phyloP scores from a whole-genome alignment of 2,329 filamentous ascomycete genomes.

The Tolypocladium pustulatum region DNA sequence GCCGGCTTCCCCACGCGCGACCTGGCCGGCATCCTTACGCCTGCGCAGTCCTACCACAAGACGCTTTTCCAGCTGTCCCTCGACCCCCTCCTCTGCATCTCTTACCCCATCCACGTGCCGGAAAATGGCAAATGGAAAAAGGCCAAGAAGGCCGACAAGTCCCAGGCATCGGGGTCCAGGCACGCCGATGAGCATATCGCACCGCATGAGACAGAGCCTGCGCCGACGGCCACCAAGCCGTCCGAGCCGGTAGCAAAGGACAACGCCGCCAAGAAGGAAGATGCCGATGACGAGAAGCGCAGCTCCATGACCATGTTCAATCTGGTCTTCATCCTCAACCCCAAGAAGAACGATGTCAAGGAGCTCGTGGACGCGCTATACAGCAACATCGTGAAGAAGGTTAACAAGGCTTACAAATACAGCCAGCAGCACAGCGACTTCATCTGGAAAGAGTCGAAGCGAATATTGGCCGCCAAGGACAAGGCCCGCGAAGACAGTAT shows the following conservation, averaged over 20 bases:
- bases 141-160: constrained; percentile 40
- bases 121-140: constrained; percentile 72
- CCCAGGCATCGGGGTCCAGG: constrained; percentile 22
- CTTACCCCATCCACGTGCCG: constrained; percentile 73
- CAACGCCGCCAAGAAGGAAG: constrained; percentile 31
- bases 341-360: constrained; percentile 67
- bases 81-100: constrained; percentile 69
- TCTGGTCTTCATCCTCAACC: constrained; percentile 82
- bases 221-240: constrained; percentile 11
- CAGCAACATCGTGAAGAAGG: constrained; percentile 79
- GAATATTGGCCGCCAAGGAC: constrained; percentile 70
- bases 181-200: constrained; percentile 20
- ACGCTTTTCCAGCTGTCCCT: constrained; percentile 71
- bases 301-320: constrained; percentile 94
- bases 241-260: constrained; percentile 13
- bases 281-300: constrained; percentile 48
- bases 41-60: constrained; percentile 68
- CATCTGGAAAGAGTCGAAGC: constrained; percentile 82
- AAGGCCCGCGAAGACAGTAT: constrained; percentile 61
- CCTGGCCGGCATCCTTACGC: constrained; percentile 70
- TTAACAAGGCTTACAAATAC: constrained; percentile 86
- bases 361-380: constrained; percentile 68
- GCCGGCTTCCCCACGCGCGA: constrained; percentile 66
- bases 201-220: constrained; percentile 17
- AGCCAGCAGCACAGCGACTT: constrained; percentile 85